Evolutionary conservation across 2,329 filamentous ascomycete species (phyloP), one percentile per base, ranked within the genome.

Genomic region (Diplodia sapinea): DNA sequence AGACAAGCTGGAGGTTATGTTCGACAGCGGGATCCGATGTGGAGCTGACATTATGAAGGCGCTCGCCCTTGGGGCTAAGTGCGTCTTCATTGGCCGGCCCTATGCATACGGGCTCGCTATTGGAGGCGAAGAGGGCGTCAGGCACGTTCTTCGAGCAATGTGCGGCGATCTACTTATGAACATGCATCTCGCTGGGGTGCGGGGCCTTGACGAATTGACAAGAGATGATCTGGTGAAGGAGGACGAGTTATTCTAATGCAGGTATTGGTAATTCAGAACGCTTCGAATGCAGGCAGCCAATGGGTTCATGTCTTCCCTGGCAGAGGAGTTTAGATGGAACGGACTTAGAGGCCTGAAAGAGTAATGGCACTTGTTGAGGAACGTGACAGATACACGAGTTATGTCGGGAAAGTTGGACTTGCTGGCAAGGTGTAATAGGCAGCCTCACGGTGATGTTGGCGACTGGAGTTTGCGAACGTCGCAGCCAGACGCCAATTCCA

Each of bases 1-100:
- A 2, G 82, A 82, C 26, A 82, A 82, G 68, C 79, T 89, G 20
- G 84, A 84, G 0, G 80, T 91, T 26, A 82, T 90, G 56, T 84
- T 91, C 20, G 89, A 91, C 72, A 84, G 82, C 15, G 86, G 86
- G 0, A 82, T 88, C 33, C 73, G 86, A 47, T 81, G 82, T n/a
- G 86, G 85, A 0, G 84, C 81, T 0, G 86, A 88, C 72, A 80
- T 87, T 15, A 84, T 88, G 76, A 88, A 88, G 73, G 86, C 85
- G 0, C 74, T 86, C 2, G 82, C 83, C 1, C 73, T 86, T 3
- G 84, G 84, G 2, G 84, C 84, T 0, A 77, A 84, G 63, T 85
- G 78, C 73, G 82, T 78, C 68, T 86, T 77, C 82, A 74, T 84
- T 11, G 83, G 84, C 0, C 72, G 84, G 13, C 59, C 59, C 15